Evolutionary conservation across 1,284 basidiomycete genomes (phyloP).

Genomic region (Thelephora terrestris): DNA sequence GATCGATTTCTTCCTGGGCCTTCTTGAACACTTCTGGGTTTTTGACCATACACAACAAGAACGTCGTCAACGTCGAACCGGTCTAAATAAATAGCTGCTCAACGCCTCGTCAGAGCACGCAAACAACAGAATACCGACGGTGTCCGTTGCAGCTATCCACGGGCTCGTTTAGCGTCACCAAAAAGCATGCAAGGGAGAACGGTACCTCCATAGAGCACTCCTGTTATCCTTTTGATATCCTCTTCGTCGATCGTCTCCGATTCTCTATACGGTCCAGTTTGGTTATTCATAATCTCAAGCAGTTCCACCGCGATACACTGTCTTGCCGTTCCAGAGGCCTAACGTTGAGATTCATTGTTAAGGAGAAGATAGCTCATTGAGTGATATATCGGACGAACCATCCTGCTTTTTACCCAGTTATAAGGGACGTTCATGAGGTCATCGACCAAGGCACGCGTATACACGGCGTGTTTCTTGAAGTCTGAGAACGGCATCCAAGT

Average conservation of each 20-base stretch:
- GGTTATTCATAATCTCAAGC: constrained; percentile 9
- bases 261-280: constrained; percentile 9
- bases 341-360: neutral
- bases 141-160: constrained; percentile 16
- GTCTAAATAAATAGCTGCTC: constrained; percentile 10
- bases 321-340: constrained; percentile 15
- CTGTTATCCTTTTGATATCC: constrained; percentile 17
- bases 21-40: constrained; percentile 19
- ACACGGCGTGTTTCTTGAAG: constrained; percentile 16
- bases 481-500: constrained; percentile 19
- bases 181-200: neutral
- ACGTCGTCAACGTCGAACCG: constrained; percentile 14
- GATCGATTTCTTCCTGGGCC: constrained; percentile 24
- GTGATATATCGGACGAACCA: constrained; percentile 10
- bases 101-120: neutral
- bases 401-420: constrained; percentile 15
- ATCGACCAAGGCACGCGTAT: constrained; percentile 11
- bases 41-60: constrained; percentile 16
- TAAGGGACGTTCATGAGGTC: constrained; percentile 17
- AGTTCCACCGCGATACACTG: constrained; percentile 15
- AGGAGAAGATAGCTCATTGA: neutral
- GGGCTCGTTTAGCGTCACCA: neutral
- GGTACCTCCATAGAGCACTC: constrained; percentile 17
- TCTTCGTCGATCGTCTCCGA: constrained; percentile 9
- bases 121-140: constrained; percentile 6